These are phyloP conservation scores for Cantharellus cinnabarinus DNA, from an alignment of 768 basidiomycete species.

Conservation along the genomic window DNA sequence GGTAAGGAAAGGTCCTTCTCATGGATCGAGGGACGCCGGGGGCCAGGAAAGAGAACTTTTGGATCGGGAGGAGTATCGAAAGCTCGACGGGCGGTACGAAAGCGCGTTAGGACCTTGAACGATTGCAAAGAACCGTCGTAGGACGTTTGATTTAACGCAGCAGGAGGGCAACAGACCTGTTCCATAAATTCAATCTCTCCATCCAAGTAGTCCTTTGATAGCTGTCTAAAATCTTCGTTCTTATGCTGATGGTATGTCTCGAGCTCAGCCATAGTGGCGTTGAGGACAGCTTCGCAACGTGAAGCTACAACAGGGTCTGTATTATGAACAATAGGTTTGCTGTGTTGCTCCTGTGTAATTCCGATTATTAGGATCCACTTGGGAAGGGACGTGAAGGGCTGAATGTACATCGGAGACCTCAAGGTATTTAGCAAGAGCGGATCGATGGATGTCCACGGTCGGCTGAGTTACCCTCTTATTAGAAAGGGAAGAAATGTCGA, in stretches of 20 bases:
- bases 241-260: constrained; percentile 61
- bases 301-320: constrained; percentile 40
- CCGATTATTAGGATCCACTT: too few species aligned
- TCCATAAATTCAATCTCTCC: constrained; percentile 61
- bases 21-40: constrained; percentile 51
- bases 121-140: not conserved
- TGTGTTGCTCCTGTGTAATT: too few species aligned
- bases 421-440: constrained; percentile 19
- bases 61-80: constrained; percentile 21
- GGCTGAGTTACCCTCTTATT: constrained; percentile 22
- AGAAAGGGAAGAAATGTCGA: not conserved
- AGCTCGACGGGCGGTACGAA: constrained; percentile 33
- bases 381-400: too few species aligned
- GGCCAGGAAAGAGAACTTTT: constrained; percentile 11
- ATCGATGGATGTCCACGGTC: constrained; percentile 52
- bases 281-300: constrained; percentile 73
- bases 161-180: constrained; percentile 24
- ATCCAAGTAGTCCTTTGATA: constrained; percentile 51
- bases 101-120: constrained; percentile 33
- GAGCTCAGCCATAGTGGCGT: constrained; percentile 77
- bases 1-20: constrained; percentile 40
- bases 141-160: not conserved
- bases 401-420: not conserved
- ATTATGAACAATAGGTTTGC: not conserved
- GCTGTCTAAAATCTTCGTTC: constrained; percentile 37